Evolutionary conservation across 2,329 filamentous ascomycete species (phyloP), one percentile per base, ranked within the genome.

Genomic region (Botrytis tulipae): DNA sequence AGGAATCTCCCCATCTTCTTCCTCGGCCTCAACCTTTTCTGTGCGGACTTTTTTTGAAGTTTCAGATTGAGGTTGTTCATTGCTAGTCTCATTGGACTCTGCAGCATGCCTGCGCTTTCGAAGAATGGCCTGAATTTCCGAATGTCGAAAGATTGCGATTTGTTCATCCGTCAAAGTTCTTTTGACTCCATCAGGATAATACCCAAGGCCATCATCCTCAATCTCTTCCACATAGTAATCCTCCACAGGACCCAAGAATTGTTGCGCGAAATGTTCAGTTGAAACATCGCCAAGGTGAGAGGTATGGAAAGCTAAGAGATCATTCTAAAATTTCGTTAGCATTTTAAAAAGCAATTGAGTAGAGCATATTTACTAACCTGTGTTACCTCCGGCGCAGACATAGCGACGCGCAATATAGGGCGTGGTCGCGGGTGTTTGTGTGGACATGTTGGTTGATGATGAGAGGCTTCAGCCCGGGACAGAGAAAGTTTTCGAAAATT

Each of bases 121-220:
- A 40, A 93, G 84, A 57, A 97, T 84, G 20, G 88, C 83, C 79
- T 96, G 91, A 35, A 97, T 87, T 82, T 98, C 95, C 3, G 93
- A 95, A 80, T 97, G 93, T 75, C 95, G 88, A 81, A 98, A 98
- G 75, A 97, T 95, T 71, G 89, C 89, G 77, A 98, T 93, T 84
- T 98, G 93, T 78, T 94, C 93, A 79, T 98, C 93, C 16, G 95
- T 98, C 78, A 98, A 85, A 29, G 94, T 97, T 59, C 95, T 91
- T 81, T 96, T 96, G 75, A 90, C 89, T 4, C 95, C 95, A 80
- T 98, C 95, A 1, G 88, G 83, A 78, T 98, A 98, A 82, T 93
- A 95, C 29, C 94, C 95, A 25, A 98, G 85, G 1, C 84, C 89
- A 79, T 93, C 92, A 57, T 91, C 88, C 40, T 90, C 89, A 32